These are phyloP conservation scores for Fomes fomentarius DNA, from an alignment of 1,284 basidiomycete genomes.

Conservation along the genomic window DNA sequence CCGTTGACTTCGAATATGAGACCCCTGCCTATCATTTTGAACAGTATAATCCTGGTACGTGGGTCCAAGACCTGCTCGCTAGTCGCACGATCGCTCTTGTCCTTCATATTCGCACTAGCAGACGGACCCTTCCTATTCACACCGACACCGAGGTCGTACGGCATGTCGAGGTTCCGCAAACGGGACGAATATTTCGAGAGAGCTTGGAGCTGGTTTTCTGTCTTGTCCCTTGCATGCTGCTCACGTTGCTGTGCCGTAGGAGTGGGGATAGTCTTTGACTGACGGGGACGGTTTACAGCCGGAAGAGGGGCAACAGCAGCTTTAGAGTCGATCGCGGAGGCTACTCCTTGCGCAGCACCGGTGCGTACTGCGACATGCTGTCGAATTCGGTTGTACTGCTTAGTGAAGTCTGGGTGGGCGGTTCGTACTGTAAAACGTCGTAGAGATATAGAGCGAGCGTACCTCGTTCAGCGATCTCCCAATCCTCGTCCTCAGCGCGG, in stretches of 20 bases:
- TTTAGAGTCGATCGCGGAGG: constrained; percentile 51
- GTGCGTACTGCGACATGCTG: constrained; percentile 82
- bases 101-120: constrained; percentile 84
- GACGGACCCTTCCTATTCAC: constrained; percentile 90
- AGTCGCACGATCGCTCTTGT: constrained; percentile 93
- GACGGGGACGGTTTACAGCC: constrained; percentile 70
- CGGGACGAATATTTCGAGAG: constrained; percentile 73
- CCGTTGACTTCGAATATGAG: constrained; percentile 89
- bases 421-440: constrained; percentile 16
- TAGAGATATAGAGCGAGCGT: constrained; percentile 11
- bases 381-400: constrained; percentile 91
- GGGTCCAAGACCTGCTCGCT: constrained; percentile 94
- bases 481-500: constrained; percentile 87
- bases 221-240: constrained; percentile 49
- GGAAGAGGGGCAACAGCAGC: constrained; percentile 65
- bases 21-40: constrained; percentile 91
- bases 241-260: background rate
- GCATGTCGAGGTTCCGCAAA: constrained; percentile 70
- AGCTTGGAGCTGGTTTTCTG: constrained; percentile 68
- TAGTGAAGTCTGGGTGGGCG: constrained; percentile 81
- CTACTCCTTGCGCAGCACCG: constrained; percentile 60
- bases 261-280: constrained; percentile 15
- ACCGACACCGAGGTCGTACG: constrained; percentile 79
- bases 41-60: constrained; percentile 86
- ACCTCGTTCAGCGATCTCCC: constrained; percentile 86